Conservation (phyloP, 2,329 filamentous ascomycete genomes). For the Akanthomyces lecanii region DNA sequence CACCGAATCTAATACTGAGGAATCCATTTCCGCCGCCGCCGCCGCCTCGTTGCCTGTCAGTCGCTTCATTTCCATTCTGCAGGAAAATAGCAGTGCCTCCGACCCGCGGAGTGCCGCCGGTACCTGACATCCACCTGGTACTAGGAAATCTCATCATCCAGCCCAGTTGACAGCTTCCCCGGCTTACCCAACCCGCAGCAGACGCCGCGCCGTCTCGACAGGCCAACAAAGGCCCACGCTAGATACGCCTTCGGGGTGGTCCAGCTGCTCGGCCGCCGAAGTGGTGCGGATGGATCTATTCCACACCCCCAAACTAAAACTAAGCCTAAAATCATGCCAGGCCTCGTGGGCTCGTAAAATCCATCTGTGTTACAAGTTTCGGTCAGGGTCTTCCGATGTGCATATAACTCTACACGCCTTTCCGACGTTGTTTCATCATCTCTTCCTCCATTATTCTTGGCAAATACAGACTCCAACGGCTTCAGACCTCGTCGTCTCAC, state of each 20-base stretch:
- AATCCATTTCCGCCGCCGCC: neutral
- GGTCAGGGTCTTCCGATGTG: neutral
- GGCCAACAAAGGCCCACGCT: constrained; percentile 7
- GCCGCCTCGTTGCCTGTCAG: neutral
- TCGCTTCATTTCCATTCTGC: neutral
- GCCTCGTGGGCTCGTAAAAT: constrained; percentile 4
- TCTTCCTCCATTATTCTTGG: neutral
- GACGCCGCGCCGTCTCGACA: constrained; percentile 7
- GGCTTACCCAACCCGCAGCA: constrained; percentile 7
- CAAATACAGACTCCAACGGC: neutral
- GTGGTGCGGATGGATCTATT: constrained; percentile 16
- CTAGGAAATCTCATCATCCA: neutral
- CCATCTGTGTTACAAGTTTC: constrained; percentile 4
- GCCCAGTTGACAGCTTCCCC: neutral
- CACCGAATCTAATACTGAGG: neutral
- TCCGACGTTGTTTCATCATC: neutral
- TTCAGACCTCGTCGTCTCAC: neutral
- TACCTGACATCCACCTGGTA: neutral
- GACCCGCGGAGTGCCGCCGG: constrained; percentile 1
- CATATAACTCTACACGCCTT: constrained; percentile 11
- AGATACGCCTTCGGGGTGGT: constrained; percentile 12
- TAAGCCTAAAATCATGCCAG: constrained; percentile 11
- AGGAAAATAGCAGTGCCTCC: neutral
- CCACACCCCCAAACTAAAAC: constrained; percentile 12
- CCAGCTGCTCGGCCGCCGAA: constrained; percentile 14